phyloP scores from a whole-genome alignment of 495 filamentous ascomycete species.

The Aspergillus biplanus region DNA sequence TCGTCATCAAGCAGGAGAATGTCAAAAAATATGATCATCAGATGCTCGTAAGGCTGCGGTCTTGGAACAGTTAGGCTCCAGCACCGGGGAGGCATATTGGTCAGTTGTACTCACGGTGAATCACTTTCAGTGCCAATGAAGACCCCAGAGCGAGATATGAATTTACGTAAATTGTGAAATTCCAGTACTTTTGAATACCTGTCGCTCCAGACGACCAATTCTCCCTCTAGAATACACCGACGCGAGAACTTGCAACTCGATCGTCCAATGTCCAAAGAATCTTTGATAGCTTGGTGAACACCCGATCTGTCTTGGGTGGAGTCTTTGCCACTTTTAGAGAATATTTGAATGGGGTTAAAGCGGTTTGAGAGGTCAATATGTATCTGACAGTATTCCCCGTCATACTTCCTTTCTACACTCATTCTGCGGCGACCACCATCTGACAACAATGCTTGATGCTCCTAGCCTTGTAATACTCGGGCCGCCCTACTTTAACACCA shows the following conservation, averaged over 20 bases:
- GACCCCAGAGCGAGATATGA: constrained; percentile 72
- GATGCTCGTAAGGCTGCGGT: constrained; percentile 68
- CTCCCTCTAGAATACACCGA: constrained; percentile 79
- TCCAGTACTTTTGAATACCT: constrained; percentile 60
- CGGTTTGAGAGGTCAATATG: constrained; percentile 71
- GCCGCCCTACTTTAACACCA: constrained; percentile 76
- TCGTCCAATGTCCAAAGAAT: constrained; percentile 61
- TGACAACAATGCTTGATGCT: constrained; percentile 74
- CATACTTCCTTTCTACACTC: constrained; percentile 81
- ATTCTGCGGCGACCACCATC: constrained; percentile 62
- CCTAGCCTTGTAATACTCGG: constrained; percentile 72
- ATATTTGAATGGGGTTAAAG: constrained; percentile 68
- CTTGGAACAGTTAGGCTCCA: constrained; percentile 36
- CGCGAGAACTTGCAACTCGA: constrained; percentile 58
- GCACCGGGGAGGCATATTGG: not conserved
- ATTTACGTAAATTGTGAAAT: constrained; percentile 81
- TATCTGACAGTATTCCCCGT: constrained; percentile 88
- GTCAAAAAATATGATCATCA: constrained; percentile 87
- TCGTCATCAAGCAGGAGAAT: constrained; percentile 72
- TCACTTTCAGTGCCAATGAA: constrained; percentile 70
- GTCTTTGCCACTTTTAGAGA: constrained; percentile 90
- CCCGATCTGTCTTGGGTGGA: constrained; percentile 70
- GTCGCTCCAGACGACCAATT: constrained; percentile 77
- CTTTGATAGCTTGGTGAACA: constrained; percentile 55
- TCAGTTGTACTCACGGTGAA: constrained; percentile 59